These are phyloP conservation scores for Penicillium sp. DNA, from an alignment of 2,329 filamentous ascomycete species.

Conservation along the genomic window DNA sequence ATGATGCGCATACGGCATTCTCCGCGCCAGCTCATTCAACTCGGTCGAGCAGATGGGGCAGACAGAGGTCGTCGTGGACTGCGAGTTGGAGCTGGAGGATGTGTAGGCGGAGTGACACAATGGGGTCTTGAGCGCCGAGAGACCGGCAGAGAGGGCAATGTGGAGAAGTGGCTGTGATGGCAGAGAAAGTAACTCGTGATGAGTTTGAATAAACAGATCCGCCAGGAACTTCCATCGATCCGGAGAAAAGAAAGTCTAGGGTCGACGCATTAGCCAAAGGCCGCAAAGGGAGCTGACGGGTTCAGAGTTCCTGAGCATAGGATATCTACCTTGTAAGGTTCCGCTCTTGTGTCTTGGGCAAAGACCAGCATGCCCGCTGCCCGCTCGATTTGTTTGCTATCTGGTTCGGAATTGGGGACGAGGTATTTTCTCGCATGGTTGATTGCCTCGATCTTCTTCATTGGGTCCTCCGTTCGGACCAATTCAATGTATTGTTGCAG, in stretches of 20 bases:
- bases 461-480: constrained; percentile 59
- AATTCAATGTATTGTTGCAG: constrained; percentile 94
- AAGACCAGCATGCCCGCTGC: constrained; percentile 79
- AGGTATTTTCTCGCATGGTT: constrained; percentile 78
- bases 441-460: constrained; percentile 69
- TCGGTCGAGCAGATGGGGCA: constrained; percentile 96
- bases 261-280: constrained; percentile 1
- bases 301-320: neutral
- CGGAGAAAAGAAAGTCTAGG: constrained; percentile 63
- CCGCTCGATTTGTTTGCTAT: constrained; percentile 61
- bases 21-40: constrained; percentile 80
- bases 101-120: constrained; percentile 71
- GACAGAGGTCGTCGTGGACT: constrained; percentile 62
- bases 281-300: too few relatives aligned
- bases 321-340: constrained; percentile 52
- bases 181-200: constrained; percentile 78
- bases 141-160: constrained; percentile 80
- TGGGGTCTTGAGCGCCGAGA: constrained; percentile 93
- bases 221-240: constrained; percentile 72
- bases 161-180: constrained; percentile 80
- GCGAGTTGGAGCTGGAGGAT: constrained; percentile 48
- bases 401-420: constrained; percentile 61
- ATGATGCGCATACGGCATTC: constrained; percentile 91
- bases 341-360: constrained; percentile 53
- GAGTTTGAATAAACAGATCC: constrained; percentile 73